Conservation (phyloP, 345 rosid species). For the Melastoma malabathricum region DNA sequence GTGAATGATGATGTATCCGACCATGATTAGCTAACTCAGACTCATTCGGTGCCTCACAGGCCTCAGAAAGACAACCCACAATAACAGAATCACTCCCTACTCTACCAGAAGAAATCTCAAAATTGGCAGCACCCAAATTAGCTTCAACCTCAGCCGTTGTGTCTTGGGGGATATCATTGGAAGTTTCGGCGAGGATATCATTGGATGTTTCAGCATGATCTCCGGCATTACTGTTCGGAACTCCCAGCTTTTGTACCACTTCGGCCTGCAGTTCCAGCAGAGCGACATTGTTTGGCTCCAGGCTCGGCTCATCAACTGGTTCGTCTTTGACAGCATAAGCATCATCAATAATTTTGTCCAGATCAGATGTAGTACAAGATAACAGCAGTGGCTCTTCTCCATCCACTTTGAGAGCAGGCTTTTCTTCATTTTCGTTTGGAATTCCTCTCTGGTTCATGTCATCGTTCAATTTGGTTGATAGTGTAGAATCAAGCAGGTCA, state of each 20-base stretch:
- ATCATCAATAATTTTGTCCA: too few relatives aligned
- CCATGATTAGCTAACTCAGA: slow-evolving; percentile 60
- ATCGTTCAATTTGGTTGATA: slow-evolving; percentile 14
- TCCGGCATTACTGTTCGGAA: neutral
- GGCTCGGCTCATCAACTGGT: too few relatives aligned
- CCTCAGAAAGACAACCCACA: slow-evolving; percentile 27
- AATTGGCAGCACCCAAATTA: slow-evolving; percentile 6
- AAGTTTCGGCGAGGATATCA: too few relatives aligned
- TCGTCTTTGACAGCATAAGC: too few relatives aligned
- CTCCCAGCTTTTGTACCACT: too few relatives aligned
- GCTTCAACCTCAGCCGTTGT: slow-evolving; percentile 1
- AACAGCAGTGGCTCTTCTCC: slow-evolving; percentile 13
- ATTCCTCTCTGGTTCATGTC: slow-evolving; percentile 14
- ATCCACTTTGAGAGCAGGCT: slow-evolving; percentile 6
- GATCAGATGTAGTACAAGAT: slow-evolving; percentile 6
- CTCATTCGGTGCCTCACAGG: slow-evolving; percentile 41
- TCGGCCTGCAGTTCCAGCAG: too few relatives aligned
- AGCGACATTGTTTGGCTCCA: too few relatives aligned
- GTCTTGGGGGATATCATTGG: too few relatives aligned
- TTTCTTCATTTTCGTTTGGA: slow-evolving; percentile 13
- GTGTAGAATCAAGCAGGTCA: slow-evolving; percentile 15
- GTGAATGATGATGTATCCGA: slow-evolving; percentile 89
- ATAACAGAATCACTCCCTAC: slow-evolving; percentile 22
- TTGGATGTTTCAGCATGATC: neutral
- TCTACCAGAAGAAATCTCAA: slow-evolving; percentile 13